Conservation (phyloP, 192 early-diverging fungal species). For the Linnemannia zychae region DNA sequence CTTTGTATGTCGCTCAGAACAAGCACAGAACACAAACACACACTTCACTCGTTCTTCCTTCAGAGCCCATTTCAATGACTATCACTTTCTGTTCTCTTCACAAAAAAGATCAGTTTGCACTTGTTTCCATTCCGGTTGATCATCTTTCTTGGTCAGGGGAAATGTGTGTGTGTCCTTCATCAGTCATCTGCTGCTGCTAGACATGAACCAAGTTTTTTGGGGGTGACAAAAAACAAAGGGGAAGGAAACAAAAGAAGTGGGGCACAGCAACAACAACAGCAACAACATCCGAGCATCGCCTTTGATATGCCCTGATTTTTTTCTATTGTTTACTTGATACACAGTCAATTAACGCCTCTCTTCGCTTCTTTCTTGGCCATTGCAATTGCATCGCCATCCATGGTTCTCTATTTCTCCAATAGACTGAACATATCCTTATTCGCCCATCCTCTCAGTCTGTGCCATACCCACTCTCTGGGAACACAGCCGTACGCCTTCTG, state of each 20-base stretch:
- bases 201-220: too few relatives aligned
- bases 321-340: too few relatives aligned
- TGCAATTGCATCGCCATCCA: not conserved
- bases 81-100: not conserved
- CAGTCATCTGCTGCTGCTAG: too few relatives aligned
- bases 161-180: too few relatives aligned
- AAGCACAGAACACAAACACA: not conserved
- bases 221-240: too few relatives aligned
- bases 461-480: not conserved
- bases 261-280: too few relatives aligned
- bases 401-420: not conserved
- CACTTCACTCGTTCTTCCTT: not conserved
- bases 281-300: too few relatives aligned
- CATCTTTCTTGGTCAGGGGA: too few relatives aligned
- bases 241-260: too few relatives aligned
- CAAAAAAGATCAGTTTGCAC: not conserved
- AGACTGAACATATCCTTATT: not conserved
- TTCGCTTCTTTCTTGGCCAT: not conserved
- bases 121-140: not conserved
- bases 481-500: not conserved
- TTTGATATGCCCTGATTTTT: too few relatives aligned
- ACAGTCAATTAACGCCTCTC: not conserved
- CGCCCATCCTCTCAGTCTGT: not conserved
- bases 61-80: not conserved
- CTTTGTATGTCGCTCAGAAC: not conserved